Base-by-base conservation (phyloP, 75 land plant species). In the Sequoia sempervirens region DNA sequence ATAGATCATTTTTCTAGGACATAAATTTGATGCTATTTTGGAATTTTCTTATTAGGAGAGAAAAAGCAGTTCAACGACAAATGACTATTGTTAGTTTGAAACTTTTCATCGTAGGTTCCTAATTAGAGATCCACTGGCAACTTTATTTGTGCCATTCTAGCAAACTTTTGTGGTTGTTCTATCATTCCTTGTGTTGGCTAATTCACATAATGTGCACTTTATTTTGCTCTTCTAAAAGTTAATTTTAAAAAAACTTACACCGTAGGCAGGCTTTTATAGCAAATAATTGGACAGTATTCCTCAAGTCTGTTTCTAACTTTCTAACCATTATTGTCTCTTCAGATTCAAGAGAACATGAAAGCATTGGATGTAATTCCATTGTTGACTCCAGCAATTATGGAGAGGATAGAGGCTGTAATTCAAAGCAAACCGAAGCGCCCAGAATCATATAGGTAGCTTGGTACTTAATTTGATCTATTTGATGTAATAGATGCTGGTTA, bases 341-440 rank as follows among this genome's bases (percentile, higher is more conserved):
- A 97, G 99, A 88, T 97, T 86, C 83, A 91, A 66, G 99, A 97
- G 87, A 97, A 97, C 80, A 95, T 97, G 98, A 97, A 97, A 82
- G 88, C 98, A 12, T 64, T 97, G 66, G 93, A 97, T 56, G 94
- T 96, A 26, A 85, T 97, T 74, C 98, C 96, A 32, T 54, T 85
- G 86, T 85, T 97, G 82, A 97, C 99, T 28, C 96, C 96, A 37
- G 90, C 88, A 32, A 86, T 97, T 61, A 20, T 97, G 88, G 99
- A 94, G 84, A 92, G 85, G 86, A 97, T 97, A 75, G 99, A 97
- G 87, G 87, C 88, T 15, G 92, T 91, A 61, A 90, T 97, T 73
- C 91, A 90, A 76, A 94, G 85, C 89, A 95, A 95, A 87, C 99
- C 99, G 30, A 96, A 95, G 84, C 88, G 87, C 40, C 90, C 94